Conservation (phyloP, 192 early-diverging fungal genomes). For the Podila horticola region DNA sequence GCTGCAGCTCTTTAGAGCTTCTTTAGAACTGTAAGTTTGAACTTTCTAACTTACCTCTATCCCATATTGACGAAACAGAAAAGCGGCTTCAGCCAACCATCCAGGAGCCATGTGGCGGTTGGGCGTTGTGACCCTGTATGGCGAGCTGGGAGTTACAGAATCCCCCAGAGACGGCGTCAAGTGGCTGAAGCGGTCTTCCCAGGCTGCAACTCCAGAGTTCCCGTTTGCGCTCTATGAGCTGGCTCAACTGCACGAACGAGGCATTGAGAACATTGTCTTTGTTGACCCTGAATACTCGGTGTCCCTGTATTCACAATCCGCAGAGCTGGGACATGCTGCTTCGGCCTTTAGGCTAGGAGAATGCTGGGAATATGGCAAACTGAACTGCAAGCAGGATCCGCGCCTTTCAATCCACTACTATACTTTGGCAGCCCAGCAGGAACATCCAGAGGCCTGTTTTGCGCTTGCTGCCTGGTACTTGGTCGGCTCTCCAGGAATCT, state of each 20-base stretch:
- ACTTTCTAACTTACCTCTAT: background rate
- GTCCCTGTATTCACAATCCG: conserved; percentile 69
- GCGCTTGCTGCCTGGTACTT: conserved; percentile 74
- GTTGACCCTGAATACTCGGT: conserved; percentile 71
- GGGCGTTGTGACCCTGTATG: conserved; percentile 68
- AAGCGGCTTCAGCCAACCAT: conserved; percentile 74
- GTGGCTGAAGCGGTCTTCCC: conserved; percentile 69
- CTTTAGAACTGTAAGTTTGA: background rate
- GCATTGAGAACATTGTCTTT: conserved; percentile 68
- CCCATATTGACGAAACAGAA: conserved; percentile 45
- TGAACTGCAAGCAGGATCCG: conserved; percentile 64
- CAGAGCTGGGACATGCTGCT: conserved; percentile 71
- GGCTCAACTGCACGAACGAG: conserved; percentile 64
- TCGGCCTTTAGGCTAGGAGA: conserved; percentile 70
- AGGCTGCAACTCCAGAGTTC: conserved; percentile 65
- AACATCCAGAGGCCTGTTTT: conserved; percentile 71
- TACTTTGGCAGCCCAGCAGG: conserved; percentile 69
- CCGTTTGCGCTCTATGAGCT: conserved; percentile 71
- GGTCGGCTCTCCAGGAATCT: conserved; percentile 62
- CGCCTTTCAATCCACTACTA: conserved; percentile 68
- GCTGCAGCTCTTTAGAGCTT: background rate
- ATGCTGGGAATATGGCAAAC: conserved; percentile 72
- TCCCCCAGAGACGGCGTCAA: conserved; percentile 70
- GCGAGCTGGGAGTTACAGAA: conserved; percentile 61
- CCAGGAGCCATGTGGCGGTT: conserved; percentile 74